These are phyloP conservation scores for Phytophthora crassamura DNA, from an alignment of 352 stramenopile genomes.

Conservation along the genomic window DNA sequence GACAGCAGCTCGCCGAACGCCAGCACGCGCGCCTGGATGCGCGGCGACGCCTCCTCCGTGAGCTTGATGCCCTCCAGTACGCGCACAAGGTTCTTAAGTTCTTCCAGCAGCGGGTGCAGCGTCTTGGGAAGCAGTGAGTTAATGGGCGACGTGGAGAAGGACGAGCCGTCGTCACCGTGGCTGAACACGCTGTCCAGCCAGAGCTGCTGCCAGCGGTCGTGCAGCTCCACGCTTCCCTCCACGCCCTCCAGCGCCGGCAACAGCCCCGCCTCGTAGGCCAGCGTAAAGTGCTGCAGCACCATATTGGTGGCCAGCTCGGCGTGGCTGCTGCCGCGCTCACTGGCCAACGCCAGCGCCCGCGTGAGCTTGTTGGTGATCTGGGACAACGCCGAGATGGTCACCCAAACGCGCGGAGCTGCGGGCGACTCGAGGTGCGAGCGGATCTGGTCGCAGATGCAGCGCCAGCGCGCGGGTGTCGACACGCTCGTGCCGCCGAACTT, in stretches of 20 bases:
- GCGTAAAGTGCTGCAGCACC: constrained; percentile 70
- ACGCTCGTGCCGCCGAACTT: constrained; percentile 92
- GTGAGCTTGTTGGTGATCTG: constrained; percentile 91
- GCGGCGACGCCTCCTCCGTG: constrained; percentile 87
- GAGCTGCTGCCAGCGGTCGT: constrained; percentile 64
- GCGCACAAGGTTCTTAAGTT: constrained; percentile 84
- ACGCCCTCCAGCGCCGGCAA: constrained; percentile 51
- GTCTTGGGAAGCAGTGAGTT: constrained; percentile 47
- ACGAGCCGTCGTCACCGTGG: constrained; percentile 48
- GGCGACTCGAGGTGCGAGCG: constrained; percentile 53
- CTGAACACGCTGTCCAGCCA: constrained; percentile 67
- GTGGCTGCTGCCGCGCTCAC: constrained; percentile 46
- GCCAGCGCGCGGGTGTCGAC: constrained; percentile 79
- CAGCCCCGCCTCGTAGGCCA: constrained; percentile 75
- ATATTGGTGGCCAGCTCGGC: constrained; percentile 54
- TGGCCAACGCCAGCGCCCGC: constrained; percentile 56
- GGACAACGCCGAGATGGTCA: constrained; percentile 88
- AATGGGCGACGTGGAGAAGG: constrained; percentile 53
- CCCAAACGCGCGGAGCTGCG: constrained; percentile 68
- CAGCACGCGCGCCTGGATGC: constrained; percentile 84
- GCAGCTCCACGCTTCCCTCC: constrained; percentile 50
- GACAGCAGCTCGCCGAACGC: constrained; percentile 89
- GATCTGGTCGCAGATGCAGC: constrained; percentile 81
- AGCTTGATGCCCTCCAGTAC: constrained; percentile 88
- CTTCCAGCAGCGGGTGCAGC: constrained; percentile 74